A percentile compares a stretch with the other conserved stretches of the same genome.
phyloP scores from a whole-genome alignment of 352 stramenopile genomes.

The Globisporangium polare region DNA sequence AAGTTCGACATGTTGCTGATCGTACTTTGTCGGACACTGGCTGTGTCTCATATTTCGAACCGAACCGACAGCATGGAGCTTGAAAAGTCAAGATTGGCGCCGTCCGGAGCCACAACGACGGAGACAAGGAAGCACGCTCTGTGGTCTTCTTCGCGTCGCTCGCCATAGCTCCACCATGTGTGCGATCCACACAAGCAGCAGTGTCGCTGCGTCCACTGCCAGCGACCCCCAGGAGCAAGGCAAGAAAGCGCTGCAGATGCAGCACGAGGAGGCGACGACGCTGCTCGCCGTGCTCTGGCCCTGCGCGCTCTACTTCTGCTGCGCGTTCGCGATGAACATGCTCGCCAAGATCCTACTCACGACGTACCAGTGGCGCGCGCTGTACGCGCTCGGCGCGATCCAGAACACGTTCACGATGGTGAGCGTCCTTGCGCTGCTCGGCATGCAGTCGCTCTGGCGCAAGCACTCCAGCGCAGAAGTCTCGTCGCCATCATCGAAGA shows the following conservation, averaged over 20 bases:
- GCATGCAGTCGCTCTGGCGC: slow-evolving; percentile 10
- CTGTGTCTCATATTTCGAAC: no score
- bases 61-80: no score
- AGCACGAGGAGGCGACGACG: neutral
- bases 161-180: neutral
- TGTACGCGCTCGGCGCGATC: slow-evolving; percentile 57
- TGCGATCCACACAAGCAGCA: neutral
- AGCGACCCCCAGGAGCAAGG: neutral
- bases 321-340: slow-evolving; percentile 74
- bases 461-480: neutral
- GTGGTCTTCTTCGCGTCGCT: no score
- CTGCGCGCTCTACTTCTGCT: slow-evolving; percentile 61
- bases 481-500: neutral
- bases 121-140: no score
- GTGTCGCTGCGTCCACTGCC: neutral
- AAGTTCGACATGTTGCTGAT: no score
- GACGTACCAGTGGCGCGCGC: slow-evolving; percentile 48
- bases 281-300: slow-evolving; percentile 45
- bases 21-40: neutral
- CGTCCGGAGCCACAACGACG: no score
- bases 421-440: slow-evolving; percentile 30
- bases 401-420: slow-evolving; percentile 63
- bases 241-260: neutral
- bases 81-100: no score
- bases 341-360: slow-evolving; percentile 71